Conservation (phyloP, 148 eudicot genomes). For the Chenopodium berlandieri region DNA sequence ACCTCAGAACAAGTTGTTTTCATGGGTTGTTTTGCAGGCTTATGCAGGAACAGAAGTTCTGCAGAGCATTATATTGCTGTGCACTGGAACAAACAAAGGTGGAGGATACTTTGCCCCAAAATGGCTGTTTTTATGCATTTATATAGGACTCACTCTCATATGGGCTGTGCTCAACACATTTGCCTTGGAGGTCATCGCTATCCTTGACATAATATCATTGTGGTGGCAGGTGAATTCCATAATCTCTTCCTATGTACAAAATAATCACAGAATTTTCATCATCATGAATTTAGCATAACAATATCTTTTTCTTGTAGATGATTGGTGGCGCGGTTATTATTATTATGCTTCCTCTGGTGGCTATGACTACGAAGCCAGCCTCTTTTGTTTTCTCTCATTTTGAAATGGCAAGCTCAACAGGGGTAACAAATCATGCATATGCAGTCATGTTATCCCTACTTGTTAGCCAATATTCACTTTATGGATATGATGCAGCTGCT, state of each 20-base stretch:
- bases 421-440: constrained; percentile 43
- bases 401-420: constrained; percentile 45
- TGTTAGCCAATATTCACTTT: constrained; percentile 62
- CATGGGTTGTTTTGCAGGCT: constrained; percentile 37
- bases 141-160: constrained; percentile 45
- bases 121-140: constrained; percentile 63
- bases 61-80: constrained; percentile 55
- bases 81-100: constrained; percentile 59
- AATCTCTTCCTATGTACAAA: neutral
- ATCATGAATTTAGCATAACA: neutral
- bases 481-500: constrained; percentile 68
- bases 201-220: constrained; percentile 53
- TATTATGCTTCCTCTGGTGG: constrained; percentile 64
- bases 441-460: constrained; percentile 55
- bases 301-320: constrained; percentile 28
- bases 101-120: constrained; percentile 66
- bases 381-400: constrained; percentile 58
- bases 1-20: neutral
- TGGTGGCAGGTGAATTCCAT: constrained; percentile 57
- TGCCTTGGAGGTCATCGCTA: constrained; percentile 58
- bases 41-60: constrained; percentile 61
- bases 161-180: constrained; percentile 72
- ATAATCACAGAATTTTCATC: neutral
- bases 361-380: constrained; percentile 50
- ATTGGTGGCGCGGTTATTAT: constrained; percentile 56